These are phyloP conservation scores for Thermothielavioides terrestris DNA, from an alignment of 495 filamentous ascomycete genomes.

Conservation along the genomic window DNA sequence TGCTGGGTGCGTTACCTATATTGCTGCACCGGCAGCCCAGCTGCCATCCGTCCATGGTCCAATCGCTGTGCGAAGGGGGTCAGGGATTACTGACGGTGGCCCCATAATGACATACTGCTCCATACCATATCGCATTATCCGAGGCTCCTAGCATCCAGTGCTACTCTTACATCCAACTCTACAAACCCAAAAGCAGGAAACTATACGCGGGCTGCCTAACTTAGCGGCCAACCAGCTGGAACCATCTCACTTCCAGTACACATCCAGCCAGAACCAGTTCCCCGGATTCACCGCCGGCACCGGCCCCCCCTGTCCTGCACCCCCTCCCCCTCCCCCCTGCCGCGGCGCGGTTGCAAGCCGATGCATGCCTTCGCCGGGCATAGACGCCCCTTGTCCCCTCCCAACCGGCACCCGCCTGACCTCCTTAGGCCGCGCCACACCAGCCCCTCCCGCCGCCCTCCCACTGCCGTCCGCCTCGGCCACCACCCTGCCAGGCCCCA, in stretches of 20 bases:
- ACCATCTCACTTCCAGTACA: slow-evolving; percentile 11
- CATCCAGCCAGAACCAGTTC: slow-evolving; percentile 16
- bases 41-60: too few relatives aligned
- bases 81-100: too few relatives aligned
- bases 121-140: too few relatives aligned
- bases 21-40: too few relatives aligned
- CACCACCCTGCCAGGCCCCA: not conserved
- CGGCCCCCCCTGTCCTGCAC: not conserved
- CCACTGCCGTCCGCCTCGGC: not conserved
- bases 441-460: not conserved
- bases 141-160: too few relatives aligned
- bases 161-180: too few relatives aligned
- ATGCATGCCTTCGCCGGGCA: not conserved
- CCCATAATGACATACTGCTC: too few relatives aligned
- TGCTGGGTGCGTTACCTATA: too few relatives aligned
- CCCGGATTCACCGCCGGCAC: slow-evolving; percentile 7
- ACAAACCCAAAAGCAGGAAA: too few relatives aligned
- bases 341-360: slow-evolving; percentile 2
- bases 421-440: not conserved
- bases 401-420: not conserved
- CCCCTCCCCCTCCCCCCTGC: not conserved
- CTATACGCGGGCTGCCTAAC: too few relatives aligned
- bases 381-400: not conserved
- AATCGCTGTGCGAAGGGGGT: too few relatives aligned
- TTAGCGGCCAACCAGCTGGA: too few relatives aligned